Evolutionary conservation across 106 monocot genomes (phyloP).

Genomic region (Apostasia shenzhenica): DNA sequence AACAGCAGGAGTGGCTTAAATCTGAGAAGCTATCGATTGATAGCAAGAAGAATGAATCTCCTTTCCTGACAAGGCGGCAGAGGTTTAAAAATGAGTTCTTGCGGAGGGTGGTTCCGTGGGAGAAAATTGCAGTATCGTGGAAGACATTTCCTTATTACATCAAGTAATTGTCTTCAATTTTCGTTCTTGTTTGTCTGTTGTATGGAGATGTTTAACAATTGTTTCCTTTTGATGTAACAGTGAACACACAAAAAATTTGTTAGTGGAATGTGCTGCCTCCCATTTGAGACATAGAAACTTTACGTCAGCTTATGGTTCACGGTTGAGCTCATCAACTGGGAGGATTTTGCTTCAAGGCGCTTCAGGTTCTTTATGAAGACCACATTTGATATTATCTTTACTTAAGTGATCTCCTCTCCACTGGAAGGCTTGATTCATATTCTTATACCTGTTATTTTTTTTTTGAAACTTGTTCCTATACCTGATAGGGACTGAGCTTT

Average conservation of each 20-base stretch:
- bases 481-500: slow-evolving; percentile 75
- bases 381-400: neutral
- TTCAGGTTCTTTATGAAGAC: slow-evolving; percentile 42
- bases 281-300: slow-evolving; percentile 70
- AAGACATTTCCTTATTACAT: slow-evolving; percentile 77
- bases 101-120: slow-evolving; percentile 80
- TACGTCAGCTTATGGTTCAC: slow-evolving; percentile 51
- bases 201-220: neutral
- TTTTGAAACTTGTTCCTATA: too few species aligned
- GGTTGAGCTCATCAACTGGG: slow-evolving; percentile 65
- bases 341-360: slow-evolving; percentile 81
- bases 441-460: too few species aligned
- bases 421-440: too few species aligned
- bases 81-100: slow-evolving; percentile 86
- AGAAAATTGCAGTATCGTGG: slow-evolving; percentile 79
- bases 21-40: slow-evolving; percentile 45
- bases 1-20: slow-evolving; percentile 87
- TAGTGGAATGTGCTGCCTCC: slow-evolving; percentile 79
- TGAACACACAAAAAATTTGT: slow-evolving; percentile 56
- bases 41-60: slow-evolving; percentile 57
- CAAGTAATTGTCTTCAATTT: slow-evolving; percentile 33
- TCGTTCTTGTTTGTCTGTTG: neutral
- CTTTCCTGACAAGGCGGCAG: slow-evolving; percentile 70
- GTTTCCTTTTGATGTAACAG: slow-evolving; percentile 25
- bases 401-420: too few species aligned